Evolutionary conservation across 352 stramenopile species (phyloP), one percentile per base, ranked within the genome.

Genomic region (Phytophthora kernoviae): DNA sequence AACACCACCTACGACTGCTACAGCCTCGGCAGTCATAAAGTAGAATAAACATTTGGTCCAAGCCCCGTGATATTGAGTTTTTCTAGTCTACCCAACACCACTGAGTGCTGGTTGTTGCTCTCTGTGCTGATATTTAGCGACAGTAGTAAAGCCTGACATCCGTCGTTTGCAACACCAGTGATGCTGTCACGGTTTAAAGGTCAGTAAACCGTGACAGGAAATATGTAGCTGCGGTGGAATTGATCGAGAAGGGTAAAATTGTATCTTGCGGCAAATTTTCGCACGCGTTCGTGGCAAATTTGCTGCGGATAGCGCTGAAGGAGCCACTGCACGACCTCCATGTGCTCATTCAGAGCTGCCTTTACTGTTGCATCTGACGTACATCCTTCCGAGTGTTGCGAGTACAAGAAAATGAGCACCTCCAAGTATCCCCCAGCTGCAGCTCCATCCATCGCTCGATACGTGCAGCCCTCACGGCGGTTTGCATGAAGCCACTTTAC

Each of bases 311-410:
- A 75, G 41, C 32, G 30, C 12, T 74, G 60, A 26, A 74, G 65
- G 10, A 75, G n/a, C 67, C 67, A 72, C 42, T 72, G 62, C 1
- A 75, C 62, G 36, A 62, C 52, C 26, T 75, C 62, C n/a, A 62
- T 53, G 24, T 75, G 62, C 9, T 71, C 62, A 20, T 68, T 67
- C 22, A 58, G 9, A 40, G 67, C 62, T 47, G 66, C 62, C 5
- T 62, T 50, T 17, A 67, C 43, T 14, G 46, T 36, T 20, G 58
- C 63, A 42, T 73, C 58, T n/a, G 64, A 73, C 5, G 60, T 72
- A 30, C 58, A 77, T 3, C 68, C 63, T 15, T 69, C 58, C 1
- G 33, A 54, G 14, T 62, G 53, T 26, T 75, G 39, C 8, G 33
- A 33, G n/a, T 73, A 54, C n/a, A 80, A 55, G 40, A 71, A 77